These are phyloP conservation scores for Schoenoplectus tabernaemontani DNA, from an alignment of 202 grass and related monocot genomes.

Conservation along the genomic window DNA sequence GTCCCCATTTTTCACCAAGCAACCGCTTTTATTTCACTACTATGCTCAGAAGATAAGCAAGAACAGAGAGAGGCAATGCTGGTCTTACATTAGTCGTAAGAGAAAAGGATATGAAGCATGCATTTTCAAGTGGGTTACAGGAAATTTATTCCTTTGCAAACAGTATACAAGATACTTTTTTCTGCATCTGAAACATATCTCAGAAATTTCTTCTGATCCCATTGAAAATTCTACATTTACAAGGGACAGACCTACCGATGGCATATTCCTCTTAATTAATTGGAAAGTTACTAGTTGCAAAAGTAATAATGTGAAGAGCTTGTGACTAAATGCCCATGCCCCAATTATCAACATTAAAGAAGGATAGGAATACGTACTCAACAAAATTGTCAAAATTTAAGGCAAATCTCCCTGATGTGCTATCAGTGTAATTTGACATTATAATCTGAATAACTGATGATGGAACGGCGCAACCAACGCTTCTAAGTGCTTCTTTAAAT, in stretches of 20 bases:
- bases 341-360: not conserved
- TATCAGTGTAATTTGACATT: constrained; percentile 62
- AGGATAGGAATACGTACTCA: constrained; percentile 41
- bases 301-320: not conserved
- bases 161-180: not conserved
- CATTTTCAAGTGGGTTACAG: not conserved
- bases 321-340: not conserved
- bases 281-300: not conserved
- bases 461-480: constrained; percentile 67
- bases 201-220: not conserved
- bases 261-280: not conserved
- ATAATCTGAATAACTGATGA: constrained; percentile 61
- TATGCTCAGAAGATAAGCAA: not conserved
- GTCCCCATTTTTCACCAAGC: not conserved
- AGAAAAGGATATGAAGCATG: not conserved
- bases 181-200: not conserved
- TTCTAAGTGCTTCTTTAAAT: constrained; percentile 60
- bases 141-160: not conserved
- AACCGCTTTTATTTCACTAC: not conserved
- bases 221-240: not conserved
- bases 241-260: not conserved
- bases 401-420: constrained; percentile 23
- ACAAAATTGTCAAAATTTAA: constrained; percentile 86
- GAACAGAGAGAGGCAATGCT: not conserved
- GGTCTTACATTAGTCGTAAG: not conserved